Percentiles rank a stretch among this genome's conserved stretches.
These are phyloP conservation scores for Xylariaceae sp. DNA, from an alignment of 2,329 filamentous ascomycete species.

Conservation along the genomic window DNA sequence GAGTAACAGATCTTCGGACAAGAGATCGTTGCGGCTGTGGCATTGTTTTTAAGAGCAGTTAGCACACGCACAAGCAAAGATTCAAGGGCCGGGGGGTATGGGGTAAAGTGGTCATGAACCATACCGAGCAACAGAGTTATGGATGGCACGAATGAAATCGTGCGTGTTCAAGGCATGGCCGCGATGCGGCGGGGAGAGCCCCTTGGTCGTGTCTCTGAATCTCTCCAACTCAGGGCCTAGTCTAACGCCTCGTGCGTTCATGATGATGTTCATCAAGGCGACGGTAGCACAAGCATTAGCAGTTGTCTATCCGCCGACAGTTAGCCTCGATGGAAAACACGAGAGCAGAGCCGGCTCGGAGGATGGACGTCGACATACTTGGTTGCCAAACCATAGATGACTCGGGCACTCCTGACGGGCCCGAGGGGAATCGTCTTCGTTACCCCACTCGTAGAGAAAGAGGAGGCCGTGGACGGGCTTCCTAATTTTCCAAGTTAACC, in stretches of 20 bases:
- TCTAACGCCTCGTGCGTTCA: constrained; percentile 65
- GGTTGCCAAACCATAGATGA: constrained; percentile 89
- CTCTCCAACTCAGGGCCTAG: constrained; percentile 64
- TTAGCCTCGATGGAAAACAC: not conserved
- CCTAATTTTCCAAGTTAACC: constrained; percentile 35
- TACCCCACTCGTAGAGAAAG: constrained; percentile 72
- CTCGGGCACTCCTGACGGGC: constrained; percentile 50
- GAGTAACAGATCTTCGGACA: constrained; percentile 63
- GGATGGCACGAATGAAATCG: constrained; percentile 69
- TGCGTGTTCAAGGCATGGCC: constrained; percentile 72
- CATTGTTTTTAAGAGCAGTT: too few relatives aligned
- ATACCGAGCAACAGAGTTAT: constrained; percentile 80
- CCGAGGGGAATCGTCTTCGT: constrained; percentile 45
- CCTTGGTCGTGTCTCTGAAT: constrained; percentile 68
- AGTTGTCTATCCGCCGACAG: constrained; percentile 53
- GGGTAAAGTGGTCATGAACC: constrained; percentile 13
- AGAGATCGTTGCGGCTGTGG: constrained; percentile 67
- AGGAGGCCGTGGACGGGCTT: constrained; percentile 80
- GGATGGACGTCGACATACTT: constrained; percentile 45
- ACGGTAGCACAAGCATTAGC: constrained; percentile 88
- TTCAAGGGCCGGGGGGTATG: too few relatives aligned
- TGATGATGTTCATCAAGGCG: constrained; percentile 86
- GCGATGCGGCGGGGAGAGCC: constrained; percentile 64
- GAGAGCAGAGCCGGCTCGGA: not conserved
- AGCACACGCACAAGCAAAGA: too few relatives aligned